Base-by-base conservation (phyloP, 176 grass and related monocot species). In the Puya raimondii region DNA sequence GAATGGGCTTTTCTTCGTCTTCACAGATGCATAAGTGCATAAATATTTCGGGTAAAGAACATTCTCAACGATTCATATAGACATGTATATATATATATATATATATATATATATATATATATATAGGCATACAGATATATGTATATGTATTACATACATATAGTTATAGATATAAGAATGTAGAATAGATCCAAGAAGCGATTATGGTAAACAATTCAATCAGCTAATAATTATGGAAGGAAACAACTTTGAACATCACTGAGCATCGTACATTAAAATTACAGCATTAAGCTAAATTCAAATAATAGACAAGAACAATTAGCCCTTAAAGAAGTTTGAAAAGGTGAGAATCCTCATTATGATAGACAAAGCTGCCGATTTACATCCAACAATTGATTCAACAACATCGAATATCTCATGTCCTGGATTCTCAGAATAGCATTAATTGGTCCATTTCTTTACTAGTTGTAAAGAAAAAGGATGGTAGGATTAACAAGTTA, bases 271-370 rank as follows among this genome's bases (percentile, higher is more conserved):
- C 6, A 42, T 42, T 42, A 42, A 33, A 42, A 42, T 42, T 4
- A 10, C 15, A 64, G 50, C 27, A 77, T 57, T 18, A n/a, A 81
- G 50, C n/a, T 47, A 77, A 50, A 63, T 20, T 25, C 8, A 23
- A 23, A 23, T 12, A 49, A 3, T 29, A 53, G 11, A 11, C 22
- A 17, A 0, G 5, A 16, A 71, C 3, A 47, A 11, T 80, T 9
- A 10, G 27, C 65, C n/a, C 56, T 2, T 51, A 75, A 11, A 63
- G n/a, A 1, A 4, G 21, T 65, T 16, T 11, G 52, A 20, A 26
- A 0, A 69, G 58, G 21, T 72, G 20, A 16, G 54, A 15, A 53
- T 4, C 67, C 13, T 70, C 21, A 12, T 53, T 33, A 69, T 18
- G 42, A 72, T 69, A 23, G 23, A 1, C 47, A 66, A 61, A 21